phyloP scores from a whole-genome alignment of 331 rosid species.

The Malus hybrid region DNA sequence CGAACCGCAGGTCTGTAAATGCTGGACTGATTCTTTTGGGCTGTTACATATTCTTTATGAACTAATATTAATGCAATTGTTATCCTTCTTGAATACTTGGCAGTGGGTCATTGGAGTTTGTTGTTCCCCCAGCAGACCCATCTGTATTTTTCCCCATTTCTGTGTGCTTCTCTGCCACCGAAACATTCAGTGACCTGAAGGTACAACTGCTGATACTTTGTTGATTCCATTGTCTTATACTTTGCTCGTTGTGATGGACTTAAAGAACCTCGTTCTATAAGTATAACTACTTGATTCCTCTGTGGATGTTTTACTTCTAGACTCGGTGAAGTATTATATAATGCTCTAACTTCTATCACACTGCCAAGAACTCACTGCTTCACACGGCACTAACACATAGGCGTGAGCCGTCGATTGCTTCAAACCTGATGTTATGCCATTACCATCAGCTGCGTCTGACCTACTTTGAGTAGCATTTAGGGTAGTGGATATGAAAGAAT shows the following conservation, averaged over 20 bases:
- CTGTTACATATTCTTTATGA: neutral
- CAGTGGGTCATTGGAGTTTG: constrained; percentile 97
- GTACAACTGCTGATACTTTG: constrained; percentile 19
- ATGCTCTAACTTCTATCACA: neutral
- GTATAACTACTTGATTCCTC: neutral
- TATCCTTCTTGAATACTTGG: constrained; percentile 17
- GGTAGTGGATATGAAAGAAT: neutral
- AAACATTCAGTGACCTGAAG: constrained; percentile 87
- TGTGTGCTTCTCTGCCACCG: constrained; percentile 66
- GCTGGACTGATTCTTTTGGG: neutral
- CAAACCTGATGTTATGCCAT: neutral
- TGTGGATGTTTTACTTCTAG: neutral
- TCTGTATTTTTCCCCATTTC: constrained; percentile 88
- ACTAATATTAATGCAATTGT: neutral
- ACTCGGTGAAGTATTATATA: neutral
- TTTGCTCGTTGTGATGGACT: neutral
- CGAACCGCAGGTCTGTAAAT: constrained; percentile 75
- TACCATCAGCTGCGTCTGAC: neutral
- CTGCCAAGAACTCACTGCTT: neutral
- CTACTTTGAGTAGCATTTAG: neutral
- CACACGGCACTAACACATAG: neutral
- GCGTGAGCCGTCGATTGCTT: neutral
- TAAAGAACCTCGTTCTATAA: neutral
- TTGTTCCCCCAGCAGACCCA: constrained; percentile 81
- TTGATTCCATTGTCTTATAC: neutral